Evolutionary conservation across 495 filamentous ascomycete genomes (phyloP), one percentile per base, ranked within the genome.

Genomic region (Letharia columbiana): DNA sequence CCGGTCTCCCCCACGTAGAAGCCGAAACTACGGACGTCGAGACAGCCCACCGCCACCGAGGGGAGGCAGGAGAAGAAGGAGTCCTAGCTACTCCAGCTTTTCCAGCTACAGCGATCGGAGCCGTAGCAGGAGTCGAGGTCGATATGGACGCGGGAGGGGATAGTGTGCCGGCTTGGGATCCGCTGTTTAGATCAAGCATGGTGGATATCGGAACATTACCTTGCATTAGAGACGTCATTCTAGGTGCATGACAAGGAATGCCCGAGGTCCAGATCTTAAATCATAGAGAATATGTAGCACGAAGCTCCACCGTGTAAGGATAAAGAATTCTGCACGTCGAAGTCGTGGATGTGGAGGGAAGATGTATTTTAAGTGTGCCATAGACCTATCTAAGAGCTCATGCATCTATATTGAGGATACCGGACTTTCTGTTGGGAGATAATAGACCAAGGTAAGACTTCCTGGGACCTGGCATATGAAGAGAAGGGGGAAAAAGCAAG

Each of bases 71-170:
- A 74, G 79, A 49, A 81, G 81, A 35, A 76, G 81, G 63, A 83
- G 81, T 70, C 80, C 81, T 28, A 84, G 81, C 66, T 84, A 84
- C 71, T 80, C 78, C 62, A 83, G 79, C 71, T 83, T 81, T 69
- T 80, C 78, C 64, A 81, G 78, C 67, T 76, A 71, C 44, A 79
- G 76, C 70, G 75, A 74, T 61, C 68, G 78, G 37, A 82, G 80
- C 67, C 75, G 77, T 45, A 83, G 79, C 66, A 70, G 75, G 67
- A 77, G 67, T 66, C 77, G 76, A 62, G 74, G 72, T 49, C 77
- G 73, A 33, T 74, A 74, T 70, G 70, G 76, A 60, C 66, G 75
- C 42, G 72, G 71, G 41, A 17, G 58, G 39, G 44, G 35, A 41
- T 20, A 28, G 54, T 23, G 39, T 35, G 39, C 23, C 20, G 6